Base-by-base conservation (phyloP, 495 filamentous ascomycete species). In the Amniculicola lignicola region DNA sequence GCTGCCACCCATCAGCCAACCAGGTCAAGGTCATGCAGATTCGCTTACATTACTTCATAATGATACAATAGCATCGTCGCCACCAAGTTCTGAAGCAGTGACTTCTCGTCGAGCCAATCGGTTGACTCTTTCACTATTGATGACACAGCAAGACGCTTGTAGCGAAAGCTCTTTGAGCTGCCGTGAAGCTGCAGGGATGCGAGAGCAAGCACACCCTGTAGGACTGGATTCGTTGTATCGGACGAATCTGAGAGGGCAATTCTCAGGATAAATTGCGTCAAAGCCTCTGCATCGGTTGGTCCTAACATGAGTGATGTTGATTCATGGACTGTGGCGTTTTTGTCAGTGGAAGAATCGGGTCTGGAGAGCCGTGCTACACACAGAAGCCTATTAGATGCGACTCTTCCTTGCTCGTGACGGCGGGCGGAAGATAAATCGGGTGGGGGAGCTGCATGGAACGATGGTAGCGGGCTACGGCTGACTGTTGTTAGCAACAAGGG, bases 21-120 rank as follows among this genome's bases (percentile, higher is more conserved):
- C 42, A 48, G n/a, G 27, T 18, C 22, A 48, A 48, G 22, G 18
- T 18, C 19, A 48, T 27, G 24, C 1, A 25, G 1, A 51, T 21
- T 38, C n/a, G 47, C 1, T 22, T 35, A 51, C 7, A 12, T n/a
- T 63, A 63, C 55, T 43, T 63, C 60, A 29, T 59, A 60, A 38
- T 59, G 55, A 55, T 59, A 63, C 48, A 63, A 51, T 33, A 63
- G 56, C 60, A 63, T 63, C 50, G 39, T 55, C 28, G 56, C 56
- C 25, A 54, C 51, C 42, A 63, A 54, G 46, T 63, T 59, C 42
- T 63, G 47, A 50, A 63, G 56, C 10, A 59, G 41, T 16, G 56
- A 39, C 36, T 51, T 63, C 42, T 53, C 55, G 43, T 63, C 60
- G 18, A 48, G 42, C 52, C 52, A 56, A 33, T 56, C 25, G 41